A percentile compares a stretch with the other conserved stretches of the same genome.
phyloP scores from a whole-genome alignment of 768 basidiomycete species.

The Leccinum subgranulosum region DNA sequence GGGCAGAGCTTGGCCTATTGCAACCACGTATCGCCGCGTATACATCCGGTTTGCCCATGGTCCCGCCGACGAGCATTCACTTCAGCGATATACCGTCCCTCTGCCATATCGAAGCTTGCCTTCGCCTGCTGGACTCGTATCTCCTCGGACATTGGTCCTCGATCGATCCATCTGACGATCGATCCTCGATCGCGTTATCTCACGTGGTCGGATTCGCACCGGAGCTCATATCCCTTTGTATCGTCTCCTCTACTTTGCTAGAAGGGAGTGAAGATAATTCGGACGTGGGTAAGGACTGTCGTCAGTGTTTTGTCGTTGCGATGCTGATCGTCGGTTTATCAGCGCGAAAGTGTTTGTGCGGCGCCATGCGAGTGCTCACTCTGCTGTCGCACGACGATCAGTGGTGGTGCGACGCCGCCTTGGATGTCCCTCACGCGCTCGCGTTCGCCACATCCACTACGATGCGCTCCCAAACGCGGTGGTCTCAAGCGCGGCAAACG shows the following conservation, averaged over 20 bases:
- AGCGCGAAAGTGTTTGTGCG: conserved; percentile 52
- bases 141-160: conserved; percentile 56
- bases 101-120: conserved; percentile 50
- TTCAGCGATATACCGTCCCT: conserved; percentile 34
- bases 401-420: conserved; percentile 53
- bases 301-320: neutral
- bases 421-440: conserved; percentile 45
- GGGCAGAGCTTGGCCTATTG: conserved; percentile 39
- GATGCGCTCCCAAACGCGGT: conserved; percentile 34
- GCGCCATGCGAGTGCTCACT: conserved; percentile 63
- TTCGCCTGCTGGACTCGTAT: conserved; percentile 60
- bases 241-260: conserved; percentile 43
- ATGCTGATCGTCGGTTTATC: neutral
- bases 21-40: conserved; percentile 38
- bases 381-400: conserved; percentile 64
- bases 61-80: conserved; percentile 25
- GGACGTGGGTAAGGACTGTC: conserved; percentile 17
- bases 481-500: conserved; percentile 8
- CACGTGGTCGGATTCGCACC: conserved; percentile 35
- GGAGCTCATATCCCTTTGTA: conserved; percentile 49
- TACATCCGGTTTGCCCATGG: conserved; percentile 37
- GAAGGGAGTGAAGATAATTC: conserved; percentile 18
- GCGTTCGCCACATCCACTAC: conserved; percentile 48
- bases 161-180: conserved; percentile 12
- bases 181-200: conserved; percentile 4